Percentiles rank a stretch among this genome's conserved stretches.
Evolutionary conservation across 1,139 yeast species (phyloP).

Genomic region (Saccharomyces hybrid): DNA sequence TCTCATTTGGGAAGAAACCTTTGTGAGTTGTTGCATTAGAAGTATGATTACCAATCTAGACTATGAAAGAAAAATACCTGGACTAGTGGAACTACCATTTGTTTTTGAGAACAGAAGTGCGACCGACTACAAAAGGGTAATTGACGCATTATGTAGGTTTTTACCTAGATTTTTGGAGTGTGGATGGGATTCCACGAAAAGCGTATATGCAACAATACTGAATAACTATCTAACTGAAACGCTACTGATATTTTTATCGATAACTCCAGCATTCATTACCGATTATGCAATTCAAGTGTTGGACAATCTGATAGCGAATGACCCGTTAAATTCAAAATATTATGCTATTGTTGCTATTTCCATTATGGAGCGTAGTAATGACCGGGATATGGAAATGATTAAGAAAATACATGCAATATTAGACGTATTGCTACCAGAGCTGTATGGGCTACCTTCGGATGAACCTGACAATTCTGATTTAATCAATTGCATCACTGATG

Average conservation of each 20-base stretch:
- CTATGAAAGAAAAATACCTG: slow-evolving; percentile 52
- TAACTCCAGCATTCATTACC: slow-evolving; percentile 48
- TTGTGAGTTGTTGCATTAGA: slow-evolving; percentile 65
- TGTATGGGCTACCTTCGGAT: background rate
- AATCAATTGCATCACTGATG: background rate
- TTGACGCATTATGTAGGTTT: slow-evolving; percentile 51
- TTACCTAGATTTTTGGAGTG: slow-evolving; percentile 57
- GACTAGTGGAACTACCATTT: slow-evolving; percentile 41
- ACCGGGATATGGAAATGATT: slow-evolving; percentile 68
- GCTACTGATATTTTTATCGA: slow-evolving; percentile 51
- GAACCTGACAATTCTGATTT: background rate
- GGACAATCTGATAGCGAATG: slow-evolving; percentile 36
- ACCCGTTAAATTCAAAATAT: slow-evolving; percentile 50
- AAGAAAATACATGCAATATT: slow-evolving; percentile 52
- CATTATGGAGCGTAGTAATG: slow-evolving; percentile 28
- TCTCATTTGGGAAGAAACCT: slow-evolving; percentile 68
- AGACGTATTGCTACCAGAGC: background rate
- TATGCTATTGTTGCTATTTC: slow-evolving; percentile 41
- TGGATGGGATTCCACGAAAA: slow-evolving; percentile 62
- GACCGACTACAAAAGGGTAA: slow-evolving; percentile 45
- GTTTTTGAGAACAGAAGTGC: slow-evolving; percentile 18
- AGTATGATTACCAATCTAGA: slow-evolving; percentile 62
- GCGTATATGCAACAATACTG: slow-evolving; percentile 46
- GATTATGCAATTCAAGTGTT: slow-evolving; percentile 51
- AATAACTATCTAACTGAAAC: slow-evolving; percentile 75